Percentiles rank a stretch among this genome's conserved stretches.
Evolutionary conservation across 2,329 filamentous ascomycete species (phyloP).

Genomic region (Stagonosporopsis rhizophila): DNA sequence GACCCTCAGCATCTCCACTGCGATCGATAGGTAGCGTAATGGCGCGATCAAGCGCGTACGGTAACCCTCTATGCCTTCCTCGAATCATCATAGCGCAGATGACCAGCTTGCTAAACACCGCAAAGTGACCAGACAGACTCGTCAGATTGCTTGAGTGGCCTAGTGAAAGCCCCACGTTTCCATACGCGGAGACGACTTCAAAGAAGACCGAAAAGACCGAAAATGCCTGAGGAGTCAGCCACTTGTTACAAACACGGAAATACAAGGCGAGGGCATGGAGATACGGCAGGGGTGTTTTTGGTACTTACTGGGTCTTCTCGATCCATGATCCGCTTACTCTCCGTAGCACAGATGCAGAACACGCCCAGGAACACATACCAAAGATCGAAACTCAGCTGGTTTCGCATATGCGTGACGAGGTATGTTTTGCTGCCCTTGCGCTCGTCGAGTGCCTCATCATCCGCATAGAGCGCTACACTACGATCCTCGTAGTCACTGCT

Average conservation of each 20-base stretch:
- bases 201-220: slow-evolving; percentile 54
- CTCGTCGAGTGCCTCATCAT: slow-evolving; percentile 30
- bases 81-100: slow-evolving; percentile 63
- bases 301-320: slow-evolving; percentile 32
- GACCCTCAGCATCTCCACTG: background rate
- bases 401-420: slow-evolving; percentile 49
- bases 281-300: too few species aligned
- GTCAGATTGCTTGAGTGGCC: slow-evolving; percentile 54
- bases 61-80: slow-evolving; percentile 61
- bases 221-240: slow-evolving; percentile 26
- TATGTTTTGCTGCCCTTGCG: slow-evolving; percentile 16
- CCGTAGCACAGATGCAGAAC: slow-evolving; percentile 46
- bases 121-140: slow-evolving; percentile 57
- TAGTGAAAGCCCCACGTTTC: slow-evolving; percentile 54
- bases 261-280: too few species aligned
- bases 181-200: slow-evolving; percentile 49
- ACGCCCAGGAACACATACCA: slow-evolving; percentile 54
- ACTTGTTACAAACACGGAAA: too few species aligned
- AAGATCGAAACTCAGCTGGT: slow-evolving; percentile 53
- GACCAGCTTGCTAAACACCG: slow-evolving; percentile 59
- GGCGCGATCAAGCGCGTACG: slow-evolving; percentile 59
- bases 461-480: slow-evolving; percentile 63
- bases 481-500: slow-evolving; percentile 66
- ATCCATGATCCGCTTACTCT: slow-evolving; percentile 48
- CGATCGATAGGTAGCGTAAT: slow-evolving; percentile 44